phyloP scores from a whole-genome alignment of 352 stramenopile species.

The Thraustochytrium sp. region DNA sequence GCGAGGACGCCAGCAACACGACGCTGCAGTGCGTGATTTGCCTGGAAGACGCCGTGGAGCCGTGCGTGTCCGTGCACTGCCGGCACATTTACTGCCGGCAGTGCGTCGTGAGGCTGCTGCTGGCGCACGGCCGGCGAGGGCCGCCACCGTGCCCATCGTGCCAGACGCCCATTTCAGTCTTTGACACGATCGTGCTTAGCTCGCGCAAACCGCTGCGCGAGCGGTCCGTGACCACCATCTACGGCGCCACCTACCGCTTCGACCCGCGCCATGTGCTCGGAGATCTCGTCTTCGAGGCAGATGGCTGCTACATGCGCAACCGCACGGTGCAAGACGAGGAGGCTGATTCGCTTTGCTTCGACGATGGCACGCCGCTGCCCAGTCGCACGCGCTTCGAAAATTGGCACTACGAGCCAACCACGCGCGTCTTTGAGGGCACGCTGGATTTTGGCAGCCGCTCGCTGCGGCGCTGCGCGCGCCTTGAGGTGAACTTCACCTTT shows the following conservation, averaged over 20 bases:
- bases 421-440: background rate
- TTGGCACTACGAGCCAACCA: background rate
- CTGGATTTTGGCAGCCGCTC: background rate
- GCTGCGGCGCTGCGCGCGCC: background rate
- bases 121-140: background rate
- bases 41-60: background rate
- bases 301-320: background rate
- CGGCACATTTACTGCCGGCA: background rate
- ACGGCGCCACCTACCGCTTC: background rate
- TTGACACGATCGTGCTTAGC: background rate
- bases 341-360: background rate
- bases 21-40: background rate
- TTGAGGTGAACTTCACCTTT: background rate
- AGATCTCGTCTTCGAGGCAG: background rate
- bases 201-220: background rate
- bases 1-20: too few species aligned
- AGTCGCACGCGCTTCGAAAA: background rate
- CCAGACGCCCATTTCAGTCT: background rate
- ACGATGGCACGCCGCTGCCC: background rate
- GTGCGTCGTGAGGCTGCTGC: background rate
- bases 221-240: background rate
- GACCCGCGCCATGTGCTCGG: background rate
- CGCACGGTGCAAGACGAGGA: background rate
- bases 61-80: background rate
- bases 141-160: background rate